A percentile compares a stretch with the other conserved stretches of the same genome.
phyloP scores from a whole-genome alignment of 1,139 yeast species.

The Geotrichum europaeum region DNA sequence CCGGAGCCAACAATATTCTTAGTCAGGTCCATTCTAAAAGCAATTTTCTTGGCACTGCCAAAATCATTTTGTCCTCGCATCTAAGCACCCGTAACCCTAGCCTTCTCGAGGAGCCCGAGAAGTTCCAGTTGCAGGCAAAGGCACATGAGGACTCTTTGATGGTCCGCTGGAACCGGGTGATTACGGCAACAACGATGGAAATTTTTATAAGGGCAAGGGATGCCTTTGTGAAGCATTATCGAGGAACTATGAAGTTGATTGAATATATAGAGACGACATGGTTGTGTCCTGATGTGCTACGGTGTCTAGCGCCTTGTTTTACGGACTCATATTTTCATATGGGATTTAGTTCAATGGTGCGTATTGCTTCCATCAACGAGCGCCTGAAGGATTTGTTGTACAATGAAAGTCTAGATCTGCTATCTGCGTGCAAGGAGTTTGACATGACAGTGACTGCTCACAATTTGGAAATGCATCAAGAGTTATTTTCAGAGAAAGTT shows the following conservation, averaged over 20 bases:
- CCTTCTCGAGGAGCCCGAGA: neutral
- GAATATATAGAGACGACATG: neutral
- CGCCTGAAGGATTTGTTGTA: neutral
- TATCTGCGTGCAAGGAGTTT: neutral
- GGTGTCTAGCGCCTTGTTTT: neutral
- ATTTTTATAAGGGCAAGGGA: neutral
- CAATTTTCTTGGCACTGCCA: neutral
- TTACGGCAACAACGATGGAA: neutral
- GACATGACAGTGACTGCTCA: neutral
- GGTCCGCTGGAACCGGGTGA: slow-evolving; percentile 1
- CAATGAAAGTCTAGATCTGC: neutral
- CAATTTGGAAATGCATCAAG: neutral
- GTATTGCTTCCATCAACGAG: neutral
- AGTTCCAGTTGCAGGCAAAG: neutral
- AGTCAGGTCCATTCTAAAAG: neutral
- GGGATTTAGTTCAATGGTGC: neutral
- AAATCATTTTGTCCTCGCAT: neutral
- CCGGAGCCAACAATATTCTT: slow-evolving; percentile 1
- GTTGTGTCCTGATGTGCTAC: neutral
- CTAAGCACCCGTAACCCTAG: neutral
- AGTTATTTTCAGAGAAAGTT: neutral
- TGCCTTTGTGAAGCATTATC: neutral
- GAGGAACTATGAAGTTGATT: neutral
- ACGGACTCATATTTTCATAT: neutral
- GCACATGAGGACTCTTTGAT: neutral